phyloP scores from a whole-genome alignment of 164 flowering plant species.

The Magnolia kwangsiensis region DNA sequence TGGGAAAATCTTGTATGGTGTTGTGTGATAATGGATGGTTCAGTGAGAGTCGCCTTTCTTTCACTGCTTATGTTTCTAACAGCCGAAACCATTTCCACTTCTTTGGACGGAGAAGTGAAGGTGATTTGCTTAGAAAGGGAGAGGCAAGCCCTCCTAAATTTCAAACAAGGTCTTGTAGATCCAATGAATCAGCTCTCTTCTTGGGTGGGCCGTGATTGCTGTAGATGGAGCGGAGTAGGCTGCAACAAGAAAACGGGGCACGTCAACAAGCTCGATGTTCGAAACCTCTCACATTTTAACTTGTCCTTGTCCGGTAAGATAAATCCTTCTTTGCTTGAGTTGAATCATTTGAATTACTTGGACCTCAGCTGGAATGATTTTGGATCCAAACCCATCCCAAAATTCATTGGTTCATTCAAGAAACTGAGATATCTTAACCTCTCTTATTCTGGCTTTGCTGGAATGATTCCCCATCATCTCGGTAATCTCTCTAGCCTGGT shows the following conservation, averaged over 20 bases:
- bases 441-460: background rate
- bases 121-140: constrained; percentile 4
- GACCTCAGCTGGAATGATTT: background rate
- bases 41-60: too few species aligned
- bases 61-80: background rate
- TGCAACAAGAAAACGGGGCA: constrained; percentile 4
- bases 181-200: constrained; percentile 5
- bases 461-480: constrained; percentile 1
- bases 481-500: too few species aligned
- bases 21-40: too few species aligned
- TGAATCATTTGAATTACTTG: background rate
- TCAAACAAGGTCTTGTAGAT: constrained; percentile 4
- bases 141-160: constrained; percentile 11
- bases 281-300: background rate
- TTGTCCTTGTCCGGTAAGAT: background rate
- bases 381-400: background rate
- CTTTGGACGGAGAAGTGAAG: background rate
- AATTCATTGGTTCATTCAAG: background rate
- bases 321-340: background rate
- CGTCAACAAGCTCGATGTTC: background rate
- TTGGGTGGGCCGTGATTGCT: constrained; percentile 5
- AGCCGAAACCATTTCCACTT: background rate
- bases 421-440: background rate
- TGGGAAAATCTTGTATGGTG: too few species aligned
- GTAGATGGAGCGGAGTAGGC: background rate